Evolutionary conservation across 2,329 filamentous ascomycete genomes (phyloP), one percentile per base, ranked within the genome.

Genomic region (Colletotrichum nymphaeae): DNA sequence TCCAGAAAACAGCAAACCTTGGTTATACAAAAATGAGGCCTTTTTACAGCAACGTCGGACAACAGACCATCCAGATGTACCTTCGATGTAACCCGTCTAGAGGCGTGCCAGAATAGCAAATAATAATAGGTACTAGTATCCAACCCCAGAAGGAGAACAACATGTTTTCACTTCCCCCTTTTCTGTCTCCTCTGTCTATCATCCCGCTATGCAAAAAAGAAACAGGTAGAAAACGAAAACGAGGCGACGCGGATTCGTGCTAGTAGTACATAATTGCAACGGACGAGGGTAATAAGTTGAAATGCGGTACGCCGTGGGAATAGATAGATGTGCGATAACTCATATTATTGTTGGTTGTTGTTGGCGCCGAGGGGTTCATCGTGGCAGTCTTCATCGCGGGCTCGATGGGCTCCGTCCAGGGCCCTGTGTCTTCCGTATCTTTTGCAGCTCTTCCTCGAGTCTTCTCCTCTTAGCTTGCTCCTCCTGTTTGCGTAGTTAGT

Each of bases 381-480:
- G 58, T 46, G 26, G 19, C 24, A 26, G n/a, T 42, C 4, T 46
- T 75, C 76, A 80, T 64, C 78, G 76, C 58, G 86, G 85, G 62
- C 83, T 87, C 63, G 86, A 75, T 5, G 85, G 83, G 73, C 80
- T 84, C 77, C 84, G 87, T 75, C 82, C 82, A 1, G 84, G 81
- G 2, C 83, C 86, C 35, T 83, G 81, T 11, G 81, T 80, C 68
- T 84, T 84, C 76, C 81, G 86, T 52, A 89, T 75, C 32, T 83
- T 80, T 35, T 82, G 78, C 35, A 89, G 76, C 78, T 89, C 88
- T 67, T 89, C 88, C 75, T 89, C 88, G 26, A 88, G 79, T 76
- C 84, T 86, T 63, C 87, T 82, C 69, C 83, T 81, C 75, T 81
- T 84, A 70, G 80, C 77, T 78, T 88, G 87, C 75, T 89, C 88